phyloP scores from a whole-genome alignment of 2,329 filamentous ascomycete species.

The Pezicula neosporulosa region DNA sequence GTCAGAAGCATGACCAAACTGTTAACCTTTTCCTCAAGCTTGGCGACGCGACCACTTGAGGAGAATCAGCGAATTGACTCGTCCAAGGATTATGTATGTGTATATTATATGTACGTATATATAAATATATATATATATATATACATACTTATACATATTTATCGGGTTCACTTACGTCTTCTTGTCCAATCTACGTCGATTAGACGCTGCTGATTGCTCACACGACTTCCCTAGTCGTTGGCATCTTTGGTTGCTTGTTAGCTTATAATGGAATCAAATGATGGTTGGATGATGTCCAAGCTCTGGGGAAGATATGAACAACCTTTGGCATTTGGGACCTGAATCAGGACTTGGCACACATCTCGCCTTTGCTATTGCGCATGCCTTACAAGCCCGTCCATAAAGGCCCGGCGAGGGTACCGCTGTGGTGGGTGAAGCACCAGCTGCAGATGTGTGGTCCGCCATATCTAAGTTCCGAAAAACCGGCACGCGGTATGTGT shows the following conservation, averaged over 20 bases:
- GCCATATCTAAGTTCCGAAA: too few species aligned
- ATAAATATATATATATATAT: neutral
- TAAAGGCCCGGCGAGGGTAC: too few species aligned
- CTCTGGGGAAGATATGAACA: neutral
- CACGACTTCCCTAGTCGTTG: slow-evolving; percentile 12
- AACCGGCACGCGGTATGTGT: too few species aligned
- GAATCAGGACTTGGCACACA: slow-evolving; percentile 3
- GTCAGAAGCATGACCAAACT: slow-evolving; percentile 14
- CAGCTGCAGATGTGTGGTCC: too few species aligned
- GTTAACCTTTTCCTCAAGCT: slow-evolving; percentile 18
- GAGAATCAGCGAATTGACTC: too few species aligned
- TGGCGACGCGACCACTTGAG: slow-evolving; percentile 12
- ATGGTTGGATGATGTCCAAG: neutral
- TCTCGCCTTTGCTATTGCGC: slow-evolving; percentile 14
- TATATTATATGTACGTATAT: too few species aligned
- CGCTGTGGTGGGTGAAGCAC: too few species aligned
- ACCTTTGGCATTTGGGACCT: slow-evolving; percentile 11
- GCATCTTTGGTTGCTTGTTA: slow-evolving; percentile 9
- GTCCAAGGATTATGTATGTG: too few species aligned
- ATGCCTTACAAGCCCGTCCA: slow-evolving; percentile 9
- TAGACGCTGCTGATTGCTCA: slow-evolving; percentile 7
- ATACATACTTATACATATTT: neutral
- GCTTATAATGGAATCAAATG: neutral
- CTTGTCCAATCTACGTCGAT: slow-evolving; percentile 8
- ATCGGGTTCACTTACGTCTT: slow-evolving; percentile 1